Conservation (phyloP, 2,329 filamentous ascomycete genomes). For the Bipolaris oryzae region DNA sequence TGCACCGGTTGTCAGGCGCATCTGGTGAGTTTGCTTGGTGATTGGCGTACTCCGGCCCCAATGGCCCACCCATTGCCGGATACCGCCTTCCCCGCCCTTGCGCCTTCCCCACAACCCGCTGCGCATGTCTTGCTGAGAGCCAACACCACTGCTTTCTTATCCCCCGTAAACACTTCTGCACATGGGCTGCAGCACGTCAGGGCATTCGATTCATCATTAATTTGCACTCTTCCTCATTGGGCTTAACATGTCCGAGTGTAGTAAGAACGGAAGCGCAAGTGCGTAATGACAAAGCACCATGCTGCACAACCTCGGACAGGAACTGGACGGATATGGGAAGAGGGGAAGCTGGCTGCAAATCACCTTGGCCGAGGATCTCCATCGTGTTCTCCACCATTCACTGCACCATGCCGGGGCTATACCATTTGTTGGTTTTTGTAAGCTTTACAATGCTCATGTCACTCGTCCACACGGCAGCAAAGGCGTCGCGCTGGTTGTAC, state of each 20-base stretch:
- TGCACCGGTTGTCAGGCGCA: too few relatives aligned
- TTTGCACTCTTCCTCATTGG: neutral
- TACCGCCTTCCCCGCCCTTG: constrained; percentile 4
- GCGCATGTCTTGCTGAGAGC: neutral
- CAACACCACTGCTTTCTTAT: neutral
- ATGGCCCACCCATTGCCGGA: neutral
- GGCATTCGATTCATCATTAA: neutral
- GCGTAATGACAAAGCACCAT: neutral
- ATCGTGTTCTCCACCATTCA: neutral
- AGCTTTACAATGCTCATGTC: neutral
- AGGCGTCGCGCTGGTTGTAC: too few relatives aligned
- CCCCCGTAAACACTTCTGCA: too few relatives aligned
- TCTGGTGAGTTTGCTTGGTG: neutral
- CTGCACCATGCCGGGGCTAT: neutral
- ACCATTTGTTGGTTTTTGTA: neutral
- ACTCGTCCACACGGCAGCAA: too few relatives aligned
- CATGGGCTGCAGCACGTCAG: too few relatives aligned
- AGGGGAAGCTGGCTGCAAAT: constrained; percentile 1
- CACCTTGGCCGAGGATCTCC: neutral
- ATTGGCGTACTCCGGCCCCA: neutral
- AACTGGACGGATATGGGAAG: neutral
- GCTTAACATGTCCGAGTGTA: neutral
- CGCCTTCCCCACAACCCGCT: neutral
- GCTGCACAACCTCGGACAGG: neutral
- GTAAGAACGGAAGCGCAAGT: neutral